Conservation (phyloP, 371 early-diverging fungal species). For the Mortierella sp. region DNA sequence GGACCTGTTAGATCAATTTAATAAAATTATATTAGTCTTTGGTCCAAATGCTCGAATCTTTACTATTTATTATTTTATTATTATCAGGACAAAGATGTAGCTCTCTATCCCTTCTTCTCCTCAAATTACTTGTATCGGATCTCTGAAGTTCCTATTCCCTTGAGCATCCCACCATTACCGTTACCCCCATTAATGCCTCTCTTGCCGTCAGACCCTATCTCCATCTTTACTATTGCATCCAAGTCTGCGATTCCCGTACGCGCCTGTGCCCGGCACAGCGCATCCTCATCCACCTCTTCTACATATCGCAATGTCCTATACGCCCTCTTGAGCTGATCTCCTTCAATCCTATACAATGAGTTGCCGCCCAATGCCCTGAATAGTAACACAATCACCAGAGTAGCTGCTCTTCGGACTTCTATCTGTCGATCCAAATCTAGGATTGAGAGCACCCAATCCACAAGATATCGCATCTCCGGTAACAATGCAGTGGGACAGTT, state of each 20-base stretch:
- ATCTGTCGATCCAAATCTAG: conserved; percentile 72
- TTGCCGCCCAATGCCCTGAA: conserved; percentile 76
- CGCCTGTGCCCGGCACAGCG: conserved; percentile 75
- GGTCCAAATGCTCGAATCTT: too few species aligned
- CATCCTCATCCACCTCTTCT: conserved; percentile 76
- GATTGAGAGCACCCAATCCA: conserved; percentile 75
- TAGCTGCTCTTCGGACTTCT: conserved; percentile 77
- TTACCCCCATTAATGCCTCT: neutral
- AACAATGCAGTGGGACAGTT: conserved; percentile 78
- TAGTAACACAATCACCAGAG: conserved; percentile 76
- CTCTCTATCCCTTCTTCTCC: neutral
- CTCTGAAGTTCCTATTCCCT: conserved; percentile 8
- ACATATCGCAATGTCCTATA: conserved; percentile 72
- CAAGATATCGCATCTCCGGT: conserved; percentile 71
- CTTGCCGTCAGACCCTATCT: conserved; percentile 25
- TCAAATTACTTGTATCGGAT: conserved; percentile 28
- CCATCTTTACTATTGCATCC: conserved; percentile 67
- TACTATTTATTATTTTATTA: too few species aligned
- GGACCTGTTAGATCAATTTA: too few species aligned
- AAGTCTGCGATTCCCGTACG: conserved; percentile 74
- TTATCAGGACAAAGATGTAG: too few species aligned
- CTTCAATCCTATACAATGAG: conserved; percentile 68
- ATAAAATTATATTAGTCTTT: too few species aligned
- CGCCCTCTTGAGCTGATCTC: conserved; percentile 66
- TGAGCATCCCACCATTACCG: neutral